phyloP scores from a whole-genome alignment of 179 eudicot genomes.

The Amaranthus tricolor region DNA sequence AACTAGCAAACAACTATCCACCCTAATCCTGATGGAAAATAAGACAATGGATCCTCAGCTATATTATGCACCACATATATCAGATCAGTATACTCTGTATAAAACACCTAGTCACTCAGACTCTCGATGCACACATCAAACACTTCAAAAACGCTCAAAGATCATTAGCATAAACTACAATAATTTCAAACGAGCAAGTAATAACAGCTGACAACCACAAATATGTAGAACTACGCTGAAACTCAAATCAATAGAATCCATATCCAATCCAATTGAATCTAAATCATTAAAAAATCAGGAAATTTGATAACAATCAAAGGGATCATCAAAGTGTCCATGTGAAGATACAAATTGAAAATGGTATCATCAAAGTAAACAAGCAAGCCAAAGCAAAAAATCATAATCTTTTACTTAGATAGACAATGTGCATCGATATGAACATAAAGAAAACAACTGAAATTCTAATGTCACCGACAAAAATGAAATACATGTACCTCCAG shows the following conservation, averaged over 20 bases:
- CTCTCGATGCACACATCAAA: neutral
- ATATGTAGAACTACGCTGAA: neutral
- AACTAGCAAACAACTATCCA: constrained; percentile 7
- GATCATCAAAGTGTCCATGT: neutral
- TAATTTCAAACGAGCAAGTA: neutral
- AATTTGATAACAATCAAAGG: neutral
- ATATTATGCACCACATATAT: neutral
- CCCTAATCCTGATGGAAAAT: neutral
- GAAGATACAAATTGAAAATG: too few species aligned
- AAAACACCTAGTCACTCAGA: neutral
- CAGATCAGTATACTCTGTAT: neutral
- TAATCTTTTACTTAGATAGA: neutral
- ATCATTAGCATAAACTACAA: neutral
- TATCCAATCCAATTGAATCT: neutral
- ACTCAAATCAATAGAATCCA: neutral
- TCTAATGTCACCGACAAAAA: constrained; percentile 5
- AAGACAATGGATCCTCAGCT: neutral
- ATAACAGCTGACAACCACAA: neutral
- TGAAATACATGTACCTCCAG: constrained; percentile 30
- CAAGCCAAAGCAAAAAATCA: neutral
- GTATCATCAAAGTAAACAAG: too few species aligned
- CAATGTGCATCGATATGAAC: constrained; percentile 7
- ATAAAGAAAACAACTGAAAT: neutral
- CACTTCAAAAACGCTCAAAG: neutral
- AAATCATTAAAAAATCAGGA: neutral